phyloP scores from a whole-genome alignment of 257 asterid species.

The Solanum appendiculatum region DNA sequence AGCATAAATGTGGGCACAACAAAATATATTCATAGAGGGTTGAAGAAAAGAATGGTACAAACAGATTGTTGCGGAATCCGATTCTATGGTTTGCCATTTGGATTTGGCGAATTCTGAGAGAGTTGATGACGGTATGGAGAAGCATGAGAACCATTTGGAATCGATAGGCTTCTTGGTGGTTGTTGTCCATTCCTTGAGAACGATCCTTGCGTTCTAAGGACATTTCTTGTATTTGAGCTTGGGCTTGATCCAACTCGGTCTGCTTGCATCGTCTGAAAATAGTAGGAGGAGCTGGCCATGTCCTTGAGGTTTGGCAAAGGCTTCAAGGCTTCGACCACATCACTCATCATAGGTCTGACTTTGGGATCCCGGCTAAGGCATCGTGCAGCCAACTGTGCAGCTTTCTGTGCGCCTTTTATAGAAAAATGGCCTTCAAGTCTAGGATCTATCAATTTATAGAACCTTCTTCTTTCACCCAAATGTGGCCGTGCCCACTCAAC shows the following conservation, averaged over 20 bases:
- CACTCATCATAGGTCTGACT: slow-evolving; percentile 83
- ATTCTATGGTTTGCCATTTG: slow-evolving; percentile 44
- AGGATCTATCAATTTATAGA: slow-evolving; percentile 79
- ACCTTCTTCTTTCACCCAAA: slow-evolving; percentile 58
- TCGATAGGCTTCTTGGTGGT: slow-evolving; percentile 56
- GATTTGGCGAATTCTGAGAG: slow-evolving; percentile 69
- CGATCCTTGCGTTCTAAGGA: slow-evolving; percentile 34
- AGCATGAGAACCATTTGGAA: slow-evolving; percentile 53
- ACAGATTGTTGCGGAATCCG: background rate
- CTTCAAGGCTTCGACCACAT: slow-evolving; percentile 71
- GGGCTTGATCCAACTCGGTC: slow-evolving; percentile 62
- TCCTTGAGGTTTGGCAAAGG: slow-evolving; percentile 87
- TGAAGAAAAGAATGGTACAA: slow-evolving; percentile 18
- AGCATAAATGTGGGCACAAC: slow-evolving; percentile 6
- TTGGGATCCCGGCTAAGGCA: slow-evolving; percentile 85
- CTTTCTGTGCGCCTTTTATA: slow-evolving; percentile 82
- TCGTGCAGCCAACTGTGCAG: slow-evolving; percentile 78
- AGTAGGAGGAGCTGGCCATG: slow-evolving; percentile 88
- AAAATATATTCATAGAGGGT: slow-evolving; percentile 9
- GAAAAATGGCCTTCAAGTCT: slow-evolving; percentile 95
- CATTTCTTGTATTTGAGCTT: slow-evolving; percentile 43
- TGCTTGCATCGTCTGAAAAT: slow-evolving; percentile 64
- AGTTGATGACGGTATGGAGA: slow-evolving; percentile 57
- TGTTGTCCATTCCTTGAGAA: slow-evolving; percentile 50
- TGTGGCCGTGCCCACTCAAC: slow-evolving; percentile 96